Evolutionary conservation across 1,284 basidiomycete species (phyloP).

Genomic region (Austroboletus novae-zelandiae): DNA sequence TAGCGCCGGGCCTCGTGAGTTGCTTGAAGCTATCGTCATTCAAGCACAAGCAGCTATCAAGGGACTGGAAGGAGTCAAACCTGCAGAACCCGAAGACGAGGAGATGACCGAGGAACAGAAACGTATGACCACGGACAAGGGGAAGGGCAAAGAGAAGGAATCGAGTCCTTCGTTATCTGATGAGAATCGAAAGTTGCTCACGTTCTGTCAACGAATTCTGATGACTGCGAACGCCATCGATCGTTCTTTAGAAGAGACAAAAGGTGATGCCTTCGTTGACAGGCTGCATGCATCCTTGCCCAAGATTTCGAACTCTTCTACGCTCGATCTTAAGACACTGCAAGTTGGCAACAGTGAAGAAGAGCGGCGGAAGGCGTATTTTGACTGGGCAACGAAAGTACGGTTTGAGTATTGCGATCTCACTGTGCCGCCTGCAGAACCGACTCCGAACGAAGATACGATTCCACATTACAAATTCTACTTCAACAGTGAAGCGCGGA

Average conservation of each 20-base stretch:
- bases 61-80: constrained; percentile 68
- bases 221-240: constrained; percentile 80
- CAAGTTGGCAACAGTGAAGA: constrained; percentile 61
- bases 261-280: constrained; percentile 79
- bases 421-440: constrained; percentile 42
- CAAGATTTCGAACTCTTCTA: constrained; percentile 53
- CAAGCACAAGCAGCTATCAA: constrained; percentile 87
- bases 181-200: constrained; percentile 64
- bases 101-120: constrained; percentile 84
- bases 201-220: constrained; percentile 78
- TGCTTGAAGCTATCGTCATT: constrained; percentile 84
- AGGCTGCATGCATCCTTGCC: constrained; percentile 75
- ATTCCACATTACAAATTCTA: constrained; percentile 75
- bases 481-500: constrained; percentile 75
- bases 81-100: constrained; percentile 44
- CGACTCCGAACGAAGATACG: constrained; percentile 37
- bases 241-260: constrained; percentile 78
- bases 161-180: constrained; percentile 46
- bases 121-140: constrained; percentile 59
- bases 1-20: constrained; percentile 81
- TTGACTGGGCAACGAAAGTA: constrained; percentile 76
- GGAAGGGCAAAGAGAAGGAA: constrained; percentile 64
- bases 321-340: constrained; percentile 41
- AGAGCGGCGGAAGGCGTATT: constrained; percentile 64
- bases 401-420: constrained; percentile 90